These are phyloP conservation scores for Torulaspora indica DNA, from an alignment of 805 yeast genomes.

Conservation along the genomic window DNA sequence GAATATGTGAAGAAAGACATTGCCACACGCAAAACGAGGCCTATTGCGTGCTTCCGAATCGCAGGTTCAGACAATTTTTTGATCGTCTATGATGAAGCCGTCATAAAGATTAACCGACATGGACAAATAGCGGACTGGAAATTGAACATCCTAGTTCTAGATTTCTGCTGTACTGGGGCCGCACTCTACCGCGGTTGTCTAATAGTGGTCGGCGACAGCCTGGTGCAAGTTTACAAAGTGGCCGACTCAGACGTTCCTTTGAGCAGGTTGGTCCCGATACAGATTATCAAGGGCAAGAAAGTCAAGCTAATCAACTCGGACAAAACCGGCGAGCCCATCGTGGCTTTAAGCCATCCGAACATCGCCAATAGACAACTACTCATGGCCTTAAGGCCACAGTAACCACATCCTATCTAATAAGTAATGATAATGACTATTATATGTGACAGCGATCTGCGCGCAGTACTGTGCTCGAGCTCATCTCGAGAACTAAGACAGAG, in stretches of 20 bases:
- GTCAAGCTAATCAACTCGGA: constrained; percentile 43
- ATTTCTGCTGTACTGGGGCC: constrained; percentile 40
- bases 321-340: constrained; percentile 37
- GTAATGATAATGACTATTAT: constrained; percentile 1
- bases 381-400: constrained; percentile 13
- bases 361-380: constrained; percentile 59
- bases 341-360: constrained; percentile 61
- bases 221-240: constrained; percentile 62
- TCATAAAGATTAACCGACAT: constrained; percentile 56
- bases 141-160: constrained; percentile 40
- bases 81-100: constrained; percentile 66
- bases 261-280: constrained; percentile 45
- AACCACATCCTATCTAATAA: not conserved
- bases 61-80: constrained; percentile 49
- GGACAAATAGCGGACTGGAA: constrained; percentile 47
- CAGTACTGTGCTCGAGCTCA: not conserved
- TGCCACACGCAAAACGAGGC: constrained; percentile 37
- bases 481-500: not conserved
- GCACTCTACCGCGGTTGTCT: constrained; percentile 46
- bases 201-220: constrained; percentile 56
- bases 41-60: constrained; percentile 63
- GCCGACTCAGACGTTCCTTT: constrained; percentile 28
- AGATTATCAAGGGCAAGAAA: constrained; percentile 69
- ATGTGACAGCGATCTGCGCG: not conserved
- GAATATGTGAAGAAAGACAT: constrained; percentile 40